These are phyloP conservation scores for Blastobotrys terrestris DNA, from an alignment of 805 yeast genomes.

Conservation along the genomic window DNA sequence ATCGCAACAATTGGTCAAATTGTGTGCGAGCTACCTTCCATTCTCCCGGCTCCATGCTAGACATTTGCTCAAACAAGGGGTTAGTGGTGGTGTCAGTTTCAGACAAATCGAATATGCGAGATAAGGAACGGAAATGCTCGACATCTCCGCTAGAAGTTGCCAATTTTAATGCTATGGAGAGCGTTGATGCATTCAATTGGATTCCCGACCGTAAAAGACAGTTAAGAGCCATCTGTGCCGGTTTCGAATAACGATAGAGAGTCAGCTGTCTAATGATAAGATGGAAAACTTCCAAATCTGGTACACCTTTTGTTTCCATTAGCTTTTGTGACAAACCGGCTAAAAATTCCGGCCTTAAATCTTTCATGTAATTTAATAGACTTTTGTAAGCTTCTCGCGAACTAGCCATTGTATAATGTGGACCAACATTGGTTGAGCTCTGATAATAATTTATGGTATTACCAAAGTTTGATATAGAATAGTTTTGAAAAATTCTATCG, in stretches of 20 bases:
- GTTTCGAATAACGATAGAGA: conserved; percentile 14
- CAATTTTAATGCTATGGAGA: conserved; percentile 13
- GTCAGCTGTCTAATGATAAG: conserved; percentile 22
- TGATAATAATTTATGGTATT: neutral
- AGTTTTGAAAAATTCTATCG: conserved; percentile 4
- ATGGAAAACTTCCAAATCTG: conserved; percentile 22
- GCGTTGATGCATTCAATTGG: conserved; percentile 13
- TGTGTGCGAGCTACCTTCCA: conserved; percentile 1
- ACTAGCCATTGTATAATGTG: neutral
- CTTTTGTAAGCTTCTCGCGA: conserved; percentile 3
- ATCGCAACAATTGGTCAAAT: neutral
- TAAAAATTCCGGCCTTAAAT: conserved; percentile 11
- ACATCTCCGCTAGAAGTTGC: conserved; percentile 10
- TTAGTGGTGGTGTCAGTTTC: neutral
- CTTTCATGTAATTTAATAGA: conserved; percentile 8
- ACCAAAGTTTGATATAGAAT: conserved; percentile 2
- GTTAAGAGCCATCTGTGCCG: conserved; percentile 25
- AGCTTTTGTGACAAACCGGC: conserved; percentile 20
- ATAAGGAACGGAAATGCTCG: conserved; percentile 8
- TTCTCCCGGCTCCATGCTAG: neutral
- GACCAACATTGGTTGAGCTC: neutral
- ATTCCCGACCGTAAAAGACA: conserved; percentile 21
- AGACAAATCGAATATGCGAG: conserved; percentile 8
- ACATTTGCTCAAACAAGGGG: neutral
- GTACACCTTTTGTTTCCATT: conserved; percentile 18